Evolutionary conservation across 2,329 filamentous ascomycete genomes (phyloP).

Genomic region (Cladosporium velox): DNA sequence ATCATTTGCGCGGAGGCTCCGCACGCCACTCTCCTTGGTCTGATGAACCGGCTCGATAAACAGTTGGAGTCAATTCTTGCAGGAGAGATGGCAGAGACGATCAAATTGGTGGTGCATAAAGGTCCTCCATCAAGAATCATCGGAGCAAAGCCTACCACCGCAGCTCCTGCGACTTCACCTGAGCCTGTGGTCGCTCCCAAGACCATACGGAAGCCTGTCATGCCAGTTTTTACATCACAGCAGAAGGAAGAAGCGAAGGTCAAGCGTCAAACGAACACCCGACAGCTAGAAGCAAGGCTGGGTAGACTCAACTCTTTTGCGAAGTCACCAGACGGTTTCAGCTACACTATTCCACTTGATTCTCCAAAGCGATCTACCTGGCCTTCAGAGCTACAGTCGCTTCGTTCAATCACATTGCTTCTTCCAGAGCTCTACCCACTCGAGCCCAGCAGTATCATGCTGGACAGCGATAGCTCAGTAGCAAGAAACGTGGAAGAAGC

Average conservation of each 20-base stretch:
- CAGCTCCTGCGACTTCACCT: neutral
- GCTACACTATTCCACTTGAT: slow-evolving; percentile 71
- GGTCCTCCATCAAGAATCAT: slow-evolving; percentile 10
- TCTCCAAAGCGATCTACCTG: slow-evolving; percentile 63
- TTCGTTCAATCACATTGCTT: slow-evolving; percentile 67
- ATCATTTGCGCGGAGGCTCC: slow-evolving; percentile 58
- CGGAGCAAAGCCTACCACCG: slow-evolving; percentile 7
- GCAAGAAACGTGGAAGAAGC: slow-evolving; percentile 65
- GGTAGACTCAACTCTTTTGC: slow-evolving; percentile 66
- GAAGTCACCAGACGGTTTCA: slow-evolving; percentile 68
- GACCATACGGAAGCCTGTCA: slow-evolving; percentile 42
- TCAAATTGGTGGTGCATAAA: slow-evolving; percentile 66
- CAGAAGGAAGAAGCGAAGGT: slow-evolving; percentile 65
- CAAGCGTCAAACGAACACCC: slow-evolving; percentile 64
- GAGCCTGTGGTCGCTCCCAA: neutral
- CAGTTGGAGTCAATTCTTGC: slow-evolving; percentile 70
- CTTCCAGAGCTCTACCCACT: slow-evolving; percentile 73
- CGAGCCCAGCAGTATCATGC: slow-evolving; percentile 50
- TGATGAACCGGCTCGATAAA: slow-evolving; percentile 71
- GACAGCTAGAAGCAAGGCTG: slow-evolving; percentile 75
- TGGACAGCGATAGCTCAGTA: slow-evolving; percentile 43
- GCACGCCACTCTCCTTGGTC: slow-evolving; percentile 62
- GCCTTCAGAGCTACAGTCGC: slow-evolving; percentile 59
- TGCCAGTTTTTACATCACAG: slow-evolving; percentile 55
- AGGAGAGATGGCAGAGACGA: slow-evolving; percentile 69